A percentile compares a stretch with the other conserved stretches of the same genome.
Conservation (phyloP, 306 rosid genomes). For the Vigna nakashimae region DNA sequence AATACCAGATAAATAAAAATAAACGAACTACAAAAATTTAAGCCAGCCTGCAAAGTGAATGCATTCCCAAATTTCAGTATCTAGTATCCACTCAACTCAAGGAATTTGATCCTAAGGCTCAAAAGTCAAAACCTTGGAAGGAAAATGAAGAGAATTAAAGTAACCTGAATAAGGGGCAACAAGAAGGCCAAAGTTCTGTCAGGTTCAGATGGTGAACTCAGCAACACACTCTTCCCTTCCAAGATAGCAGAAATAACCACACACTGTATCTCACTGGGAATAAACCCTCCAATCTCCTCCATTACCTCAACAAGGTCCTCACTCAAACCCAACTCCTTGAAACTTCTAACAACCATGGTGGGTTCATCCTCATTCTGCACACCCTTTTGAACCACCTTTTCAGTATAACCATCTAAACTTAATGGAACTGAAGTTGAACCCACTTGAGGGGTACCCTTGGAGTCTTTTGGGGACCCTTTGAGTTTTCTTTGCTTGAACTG, state of each 20-base stretch:
- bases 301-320: constrained; percentile 69
- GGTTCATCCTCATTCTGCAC: constrained; percentile 47
- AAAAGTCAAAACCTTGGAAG: not conserved
- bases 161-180: constrained; percentile 95
- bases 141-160: not conserved
- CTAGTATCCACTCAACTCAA: not conserved
- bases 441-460: constrained; percentile 27
- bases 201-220: constrained; percentile 78
- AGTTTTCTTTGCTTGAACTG: constrained; percentile 72
- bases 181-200: constrained; percentile 80
- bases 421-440: constrained; percentile 3
- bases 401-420: constrained; percentile 11
- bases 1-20: not conserved
- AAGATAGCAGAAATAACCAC: constrained; percentile 76
- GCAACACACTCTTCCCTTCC: constrained; percentile 74
- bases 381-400: constrained; percentile 44
- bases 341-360: constrained; percentile 53
- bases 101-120: not conserved
- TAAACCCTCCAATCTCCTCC: constrained; percentile 61
- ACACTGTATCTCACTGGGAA: constrained; percentile 81
- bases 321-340: constrained; percentile 68
- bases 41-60: not conserved
- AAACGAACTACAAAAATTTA: not conserved
- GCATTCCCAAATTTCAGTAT: constrained; percentile 14
- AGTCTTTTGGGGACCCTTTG: constrained; percentile 55